Conservation (phyloP, 495 filamentous ascomycete species). For the Ramalina peruviana region DNA sequence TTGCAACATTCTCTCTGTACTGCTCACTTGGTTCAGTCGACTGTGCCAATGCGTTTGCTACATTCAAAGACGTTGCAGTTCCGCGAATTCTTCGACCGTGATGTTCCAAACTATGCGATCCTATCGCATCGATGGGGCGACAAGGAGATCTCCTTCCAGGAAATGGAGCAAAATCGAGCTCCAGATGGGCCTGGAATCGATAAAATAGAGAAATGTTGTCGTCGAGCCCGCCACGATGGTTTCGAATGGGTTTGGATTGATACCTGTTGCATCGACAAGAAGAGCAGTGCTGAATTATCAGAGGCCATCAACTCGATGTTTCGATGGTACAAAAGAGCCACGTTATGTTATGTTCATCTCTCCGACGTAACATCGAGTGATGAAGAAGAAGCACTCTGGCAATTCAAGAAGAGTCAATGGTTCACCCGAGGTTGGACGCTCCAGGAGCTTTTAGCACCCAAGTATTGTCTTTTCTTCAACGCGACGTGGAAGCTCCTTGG, state of each 20-base stretch:
- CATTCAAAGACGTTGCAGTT: constrained; percentile 26
- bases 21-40: no score
- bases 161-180: constrained; percentile 10
- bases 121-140: constrained; percentile 25
- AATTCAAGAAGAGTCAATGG: constrained; percentile 25
- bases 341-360: constrained; percentile 27
- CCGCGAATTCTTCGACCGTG: constrained; percentile 19
- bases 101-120: constrained; percentile 21
- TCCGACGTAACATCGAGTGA: constrained; percentile 16
- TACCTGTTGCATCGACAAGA: constrained; percentile 33
- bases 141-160: constrained; percentile 20
- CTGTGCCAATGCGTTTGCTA: constrained; percentile 27
- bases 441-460: constrained; percentile 31
- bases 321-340: constrained; percentile 22
- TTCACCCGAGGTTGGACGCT: constrained; percentile 32
- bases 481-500: constrained; percentile 19
- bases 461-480: constrained; percentile 21
- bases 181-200: constrained; percentile 10
- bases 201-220: constrained; percentile 16
- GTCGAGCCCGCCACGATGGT: constrained; percentile 5
- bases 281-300: constrained; percentile 25
- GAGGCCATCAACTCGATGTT: constrained; percentile 30
- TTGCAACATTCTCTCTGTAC: no score
- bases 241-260: constrained; percentile 27
- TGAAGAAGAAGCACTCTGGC: no score